Evolutionary conservation across 2,329 filamentous ascomycete genomes (phyloP).

Genomic region (Westerdykella sp.): DNA sequence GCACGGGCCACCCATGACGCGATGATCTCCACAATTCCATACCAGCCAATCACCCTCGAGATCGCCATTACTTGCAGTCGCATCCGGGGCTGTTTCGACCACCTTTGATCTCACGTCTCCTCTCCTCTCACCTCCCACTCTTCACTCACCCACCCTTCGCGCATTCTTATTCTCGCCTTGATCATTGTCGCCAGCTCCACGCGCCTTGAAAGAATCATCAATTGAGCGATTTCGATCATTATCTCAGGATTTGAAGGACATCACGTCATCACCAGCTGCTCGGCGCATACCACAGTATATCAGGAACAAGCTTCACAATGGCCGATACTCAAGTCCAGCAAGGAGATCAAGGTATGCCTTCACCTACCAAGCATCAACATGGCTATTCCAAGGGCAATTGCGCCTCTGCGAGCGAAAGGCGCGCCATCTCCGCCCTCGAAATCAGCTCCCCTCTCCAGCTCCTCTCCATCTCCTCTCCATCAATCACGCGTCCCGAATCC

Average conservation of each 20-base stretch:
- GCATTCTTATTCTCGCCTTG: slow-evolving; percentile 17
- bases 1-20: slow-evolving; percentile 27
- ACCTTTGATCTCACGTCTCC: slow-evolving; percentile 12
- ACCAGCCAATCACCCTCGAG: slow-evolving; percentile 20
- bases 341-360: slow-evolving; percentile 33
- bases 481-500: too few species aligned
- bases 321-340: slow-evolving; percentile 31
- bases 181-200: slow-evolving; percentile 10
- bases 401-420: too few species aligned
- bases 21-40: slow-evolving; percentile 19
- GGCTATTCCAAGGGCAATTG: too few species aligned
- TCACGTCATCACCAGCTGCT: slow-evolving; percentile 25
- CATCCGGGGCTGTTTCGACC: slow-evolving; percentile 11
- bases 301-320: slow-evolving; percentile 21
- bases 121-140: slow-evolving; percentile 16
- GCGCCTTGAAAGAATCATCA: slow-evolving; percentile 20
- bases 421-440: too few species aligned
- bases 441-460: too few species aligned
- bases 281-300: slow-evolving; percentile 13
- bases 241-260: slow-evolving; percentile 16
- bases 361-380: not conserved
- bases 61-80: slow-evolving; percentile 25
- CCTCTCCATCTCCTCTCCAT: too few species aligned
- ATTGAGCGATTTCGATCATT: slow-evolving; percentile 15
- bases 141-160: slow-evolving; percentile 15